These are phyloP conservation scores for Phaseolus lunatus DNA, from an alignment of 306 rosid species.

Conservation along the genomic window DNA sequence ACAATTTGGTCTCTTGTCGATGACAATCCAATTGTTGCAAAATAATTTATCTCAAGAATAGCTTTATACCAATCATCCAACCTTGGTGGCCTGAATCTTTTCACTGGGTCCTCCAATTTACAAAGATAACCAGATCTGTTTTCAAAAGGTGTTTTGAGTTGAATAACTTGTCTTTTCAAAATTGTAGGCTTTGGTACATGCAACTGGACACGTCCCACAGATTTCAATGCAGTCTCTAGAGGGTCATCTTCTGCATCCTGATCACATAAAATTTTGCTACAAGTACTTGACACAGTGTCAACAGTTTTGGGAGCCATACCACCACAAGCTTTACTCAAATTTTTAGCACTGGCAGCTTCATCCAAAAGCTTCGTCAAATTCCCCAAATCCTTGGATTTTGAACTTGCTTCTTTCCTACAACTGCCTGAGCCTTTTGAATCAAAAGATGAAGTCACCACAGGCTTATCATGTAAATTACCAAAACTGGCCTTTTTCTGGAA, in stretches of 20 bases:
- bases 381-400: constrained; percentile 52
- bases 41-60: constrained; percentile 86
- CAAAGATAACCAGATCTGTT: constrained; percentile 54
- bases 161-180: constrained; percentile 85
- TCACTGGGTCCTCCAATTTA: constrained; percentile 64
- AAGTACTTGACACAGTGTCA: constrained; percentile 40
- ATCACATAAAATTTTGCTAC: constrained; percentile 49
- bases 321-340: constrained; percentile 48
- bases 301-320: constrained; percentile 44
- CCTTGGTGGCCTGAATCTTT: constrained; percentile 85
- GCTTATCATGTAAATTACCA: constrained; percentile 51
- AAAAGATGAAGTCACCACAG: constrained; percentile 40
- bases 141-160: constrained; percentile 70
- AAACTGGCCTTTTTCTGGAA: constrained; percentile 51
- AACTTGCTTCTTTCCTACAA: constrained; percentile 51
- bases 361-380: constrained; percentile 52
- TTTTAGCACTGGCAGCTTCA: constrained; percentile 52
- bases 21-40: constrained; percentile 69
- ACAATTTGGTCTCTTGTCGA: constrained; percentile 53
- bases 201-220: constrained; percentile 61
- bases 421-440: constrained; percentile 54
- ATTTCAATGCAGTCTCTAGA: constrained; percentile 67
- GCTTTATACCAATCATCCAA: constrained; percentile 92
- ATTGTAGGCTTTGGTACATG: constrained; percentile 61
- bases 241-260: constrained; percentile 58